A percentile compares a stretch with the other conserved stretches of the same genome.
Conservation (phyloP, 2,329 filamentous ascomycete genomes). For the Colletotrichum sp. region DNA sequence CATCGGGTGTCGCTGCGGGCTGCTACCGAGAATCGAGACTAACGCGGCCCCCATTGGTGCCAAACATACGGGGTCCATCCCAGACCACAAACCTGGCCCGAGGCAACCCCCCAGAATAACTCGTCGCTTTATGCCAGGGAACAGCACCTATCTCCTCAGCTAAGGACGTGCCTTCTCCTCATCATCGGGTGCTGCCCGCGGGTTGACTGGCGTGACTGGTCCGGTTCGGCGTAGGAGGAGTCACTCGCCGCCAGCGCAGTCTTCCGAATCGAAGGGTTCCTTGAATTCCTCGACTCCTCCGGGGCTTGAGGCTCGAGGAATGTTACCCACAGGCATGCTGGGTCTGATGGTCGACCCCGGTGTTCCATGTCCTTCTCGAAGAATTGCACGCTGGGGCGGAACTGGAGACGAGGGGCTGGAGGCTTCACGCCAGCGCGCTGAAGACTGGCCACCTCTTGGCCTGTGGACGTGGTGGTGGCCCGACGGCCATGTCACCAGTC, state of each 20-base stretch:
- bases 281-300: not conserved
- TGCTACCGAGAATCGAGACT: slow-evolving; percentile 13
- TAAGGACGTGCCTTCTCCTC: not conserved
- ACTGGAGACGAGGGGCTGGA: not conserved
- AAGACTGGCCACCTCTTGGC: not conserved
- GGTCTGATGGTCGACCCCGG: not conserved
- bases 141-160: not conserved
- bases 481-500: slow-evolving; percentile 6
- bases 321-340: not conserved
- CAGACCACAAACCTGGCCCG: not conserved
- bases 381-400: not conserved
- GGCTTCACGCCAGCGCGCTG: not conserved
- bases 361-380: slow-evolving; percentile 17
- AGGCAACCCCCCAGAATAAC: not conserved
- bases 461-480: not conserved
- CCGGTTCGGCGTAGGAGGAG: not conserved
- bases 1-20: slow-evolving; percentile 1
- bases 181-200: not conserved
- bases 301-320: not conserved
- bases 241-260: not conserved
- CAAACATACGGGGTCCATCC: slow-evolving; percentile 2
- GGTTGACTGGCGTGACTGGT: not conserved
- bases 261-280: not conserved
- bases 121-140: not conserved
- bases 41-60: not conserved